Evolutionary conservation across 169 alveolate genomes (phyloP).

Genomic region (Prorocentrum cordatum): DNA sequence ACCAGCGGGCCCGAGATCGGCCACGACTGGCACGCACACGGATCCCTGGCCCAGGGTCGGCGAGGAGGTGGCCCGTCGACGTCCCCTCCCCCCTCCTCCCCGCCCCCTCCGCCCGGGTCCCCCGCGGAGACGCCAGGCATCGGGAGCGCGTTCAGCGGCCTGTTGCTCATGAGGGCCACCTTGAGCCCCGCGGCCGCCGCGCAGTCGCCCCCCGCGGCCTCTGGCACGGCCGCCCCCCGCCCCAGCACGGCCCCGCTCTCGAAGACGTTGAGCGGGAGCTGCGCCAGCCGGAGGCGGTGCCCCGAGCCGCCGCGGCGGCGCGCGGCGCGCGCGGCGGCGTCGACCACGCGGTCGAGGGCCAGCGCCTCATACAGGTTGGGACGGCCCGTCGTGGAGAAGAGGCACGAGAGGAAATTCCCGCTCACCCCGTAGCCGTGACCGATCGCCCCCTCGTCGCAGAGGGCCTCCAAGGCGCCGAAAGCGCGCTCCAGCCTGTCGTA

Average conservation of each 20-base stretch:
- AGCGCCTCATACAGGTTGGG: neutral
- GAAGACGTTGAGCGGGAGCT: neutral
- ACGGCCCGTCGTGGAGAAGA: neutral
- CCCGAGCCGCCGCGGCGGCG: neutral
- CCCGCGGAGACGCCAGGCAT: neutral
- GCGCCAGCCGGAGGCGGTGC: neutral
- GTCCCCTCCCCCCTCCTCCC: no score
- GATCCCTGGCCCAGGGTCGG: no score
- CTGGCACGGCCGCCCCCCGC: neutral
- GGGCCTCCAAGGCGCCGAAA: neutral
- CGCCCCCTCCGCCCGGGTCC: no score
- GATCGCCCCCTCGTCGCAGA: neutral
- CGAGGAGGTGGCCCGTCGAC: no score
- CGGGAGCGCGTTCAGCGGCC: neutral
- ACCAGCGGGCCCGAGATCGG: no score
- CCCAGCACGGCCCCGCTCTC: neutral
- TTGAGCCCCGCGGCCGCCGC: neutral
- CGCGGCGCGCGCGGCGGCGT: neutral
- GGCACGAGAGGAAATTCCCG: neutral
- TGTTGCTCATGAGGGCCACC: neutral
- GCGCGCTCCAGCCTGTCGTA: neutral
- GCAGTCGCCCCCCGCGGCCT: neutral
- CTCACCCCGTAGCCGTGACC: neutral
- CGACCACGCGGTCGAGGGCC: neutral
- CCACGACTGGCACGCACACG: no score